Conservation (phyloP, 345 rosid genomes). For the Diplotaxis tenuifolia region DNA sequence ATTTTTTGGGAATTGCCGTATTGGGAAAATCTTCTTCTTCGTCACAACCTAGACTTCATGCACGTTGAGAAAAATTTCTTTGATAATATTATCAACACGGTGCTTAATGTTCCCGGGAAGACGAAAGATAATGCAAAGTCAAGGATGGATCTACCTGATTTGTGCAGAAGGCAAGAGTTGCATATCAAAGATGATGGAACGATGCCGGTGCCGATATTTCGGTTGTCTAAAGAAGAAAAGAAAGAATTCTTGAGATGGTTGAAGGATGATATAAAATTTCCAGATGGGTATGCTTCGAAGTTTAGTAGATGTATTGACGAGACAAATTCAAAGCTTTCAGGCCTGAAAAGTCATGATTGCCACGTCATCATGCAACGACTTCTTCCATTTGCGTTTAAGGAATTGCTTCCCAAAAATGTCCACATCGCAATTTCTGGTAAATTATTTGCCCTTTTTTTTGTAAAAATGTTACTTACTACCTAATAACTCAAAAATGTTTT, state of each 20-base stretch:
- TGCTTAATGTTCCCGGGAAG: neutral
- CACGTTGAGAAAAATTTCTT: neutral
- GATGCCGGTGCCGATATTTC: neutral
- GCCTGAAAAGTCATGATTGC: too few relatives aligned
- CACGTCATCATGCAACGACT: too few relatives aligned
- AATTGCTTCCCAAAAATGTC: too few relatives aligned
- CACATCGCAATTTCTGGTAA: too few relatives aligned
- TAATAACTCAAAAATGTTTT: too few relatives aligned
- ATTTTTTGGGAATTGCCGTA: neutral
- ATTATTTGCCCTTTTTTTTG: too few relatives aligned
- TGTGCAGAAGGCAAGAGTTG: neutral
- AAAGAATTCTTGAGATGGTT: neutral
- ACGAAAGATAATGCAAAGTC: neutral
- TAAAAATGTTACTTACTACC: too few relatives aligned
- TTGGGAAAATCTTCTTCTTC: neutral
- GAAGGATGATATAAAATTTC: neutral
- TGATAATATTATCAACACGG: neutral
- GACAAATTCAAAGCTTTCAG: too few relatives aligned
- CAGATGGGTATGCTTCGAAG: neutral
- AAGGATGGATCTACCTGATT: neutral
- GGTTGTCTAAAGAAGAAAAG: neutral
- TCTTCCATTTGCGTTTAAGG: too few relatives aligned
- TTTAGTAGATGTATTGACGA: neutral
- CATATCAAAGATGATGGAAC: neutral
- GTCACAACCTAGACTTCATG: neutral